A percentile compares a stretch with the other conserved stretches of the same genome.
Conservation (phyloP, 768 basidiomycete genomes). For the Daedaleopsis nitida region DNA sequence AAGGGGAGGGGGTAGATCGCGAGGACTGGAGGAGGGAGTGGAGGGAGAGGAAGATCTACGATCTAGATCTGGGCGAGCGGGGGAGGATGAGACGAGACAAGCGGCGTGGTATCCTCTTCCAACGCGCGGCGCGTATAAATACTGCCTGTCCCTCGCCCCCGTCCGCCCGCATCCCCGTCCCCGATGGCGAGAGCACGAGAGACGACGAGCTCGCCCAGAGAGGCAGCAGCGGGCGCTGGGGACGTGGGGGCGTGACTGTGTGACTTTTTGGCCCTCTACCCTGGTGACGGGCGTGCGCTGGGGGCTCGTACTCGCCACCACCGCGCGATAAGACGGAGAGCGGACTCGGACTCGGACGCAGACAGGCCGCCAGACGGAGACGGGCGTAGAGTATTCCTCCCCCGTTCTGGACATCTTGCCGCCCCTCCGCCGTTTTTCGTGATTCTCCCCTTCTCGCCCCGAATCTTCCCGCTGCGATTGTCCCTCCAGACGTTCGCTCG, state of each 20-base stretch:
- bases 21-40: not conserved
- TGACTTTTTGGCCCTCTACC: constrained; percentile 6
- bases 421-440: no score
- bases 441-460: not conserved
- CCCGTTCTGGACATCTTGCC: no score
- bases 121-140: constrained; percentile 7
- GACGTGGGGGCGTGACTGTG: constrained; percentile 6
- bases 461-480: not conserved
- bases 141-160: not conserved
- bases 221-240: not conserved
- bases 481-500: not conserved
- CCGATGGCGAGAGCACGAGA: not conserved
- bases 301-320: not conserved
- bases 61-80: constrained; percentile 11
- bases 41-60: constrained; percentile 6
- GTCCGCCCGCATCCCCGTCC: not conserved
- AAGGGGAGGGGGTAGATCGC: not conserved
- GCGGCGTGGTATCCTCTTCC: constrained; percentile 8
- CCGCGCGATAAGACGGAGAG: constrained; percentile 1
- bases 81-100: constrained; percentile 11
- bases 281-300: not conserved
- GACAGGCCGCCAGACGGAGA: not conserved
- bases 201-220: not conserved
- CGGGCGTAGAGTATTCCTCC: no score
- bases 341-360: not conserved